Conservation (phyloP, 176 grass and related monocot genomes). For the Avena sativa region DNA sequence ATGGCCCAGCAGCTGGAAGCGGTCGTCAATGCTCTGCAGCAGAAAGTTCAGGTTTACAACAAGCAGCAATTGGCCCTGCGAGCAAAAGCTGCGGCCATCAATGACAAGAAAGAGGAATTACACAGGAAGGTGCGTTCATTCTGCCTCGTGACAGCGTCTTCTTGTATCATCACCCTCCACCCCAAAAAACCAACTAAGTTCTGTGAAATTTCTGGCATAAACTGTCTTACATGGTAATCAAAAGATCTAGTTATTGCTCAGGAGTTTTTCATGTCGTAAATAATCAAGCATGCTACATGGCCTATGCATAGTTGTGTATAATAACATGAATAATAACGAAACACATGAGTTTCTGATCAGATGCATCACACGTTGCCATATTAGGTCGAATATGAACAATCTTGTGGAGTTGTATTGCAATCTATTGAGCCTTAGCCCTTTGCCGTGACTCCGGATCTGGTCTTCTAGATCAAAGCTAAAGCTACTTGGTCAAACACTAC, state of each 20-base stretch:
- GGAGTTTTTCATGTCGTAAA: background rate
- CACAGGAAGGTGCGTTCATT: conserved; percentile 58
- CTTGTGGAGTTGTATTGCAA: background rate
- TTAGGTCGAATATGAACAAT: background rate
- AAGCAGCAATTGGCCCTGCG: conserved; percentile 64
- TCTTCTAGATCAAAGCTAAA: background rate
- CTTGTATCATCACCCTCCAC: background rate
- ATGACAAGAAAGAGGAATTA: conserved; percentile 50
- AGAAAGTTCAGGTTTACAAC: conserved; percentile 73
- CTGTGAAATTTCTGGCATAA: background rate
- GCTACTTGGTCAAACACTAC: conserved; percentile 10
- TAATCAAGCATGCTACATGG: conserved; percentile 1
- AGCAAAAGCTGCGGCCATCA: conserved; percentile 32
- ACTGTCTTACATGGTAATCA: background rate
- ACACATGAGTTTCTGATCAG: background rate
- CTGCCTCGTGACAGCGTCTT: background rate
- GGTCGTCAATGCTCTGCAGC: conserved; percentile 54
- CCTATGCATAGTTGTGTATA: background rate
- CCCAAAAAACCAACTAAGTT: background rate
- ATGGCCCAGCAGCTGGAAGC: conserved; percentile 52
- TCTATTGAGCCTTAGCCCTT: background rate
- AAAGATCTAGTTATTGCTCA: background rate
- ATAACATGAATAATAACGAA: background rate
- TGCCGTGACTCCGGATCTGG: background rate
- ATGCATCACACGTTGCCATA: background rate